phyloP scores from a whole-genome alignment of 2,329 filamentous ascomycete species.

The Neofusicoccum laricinum region DNA sequence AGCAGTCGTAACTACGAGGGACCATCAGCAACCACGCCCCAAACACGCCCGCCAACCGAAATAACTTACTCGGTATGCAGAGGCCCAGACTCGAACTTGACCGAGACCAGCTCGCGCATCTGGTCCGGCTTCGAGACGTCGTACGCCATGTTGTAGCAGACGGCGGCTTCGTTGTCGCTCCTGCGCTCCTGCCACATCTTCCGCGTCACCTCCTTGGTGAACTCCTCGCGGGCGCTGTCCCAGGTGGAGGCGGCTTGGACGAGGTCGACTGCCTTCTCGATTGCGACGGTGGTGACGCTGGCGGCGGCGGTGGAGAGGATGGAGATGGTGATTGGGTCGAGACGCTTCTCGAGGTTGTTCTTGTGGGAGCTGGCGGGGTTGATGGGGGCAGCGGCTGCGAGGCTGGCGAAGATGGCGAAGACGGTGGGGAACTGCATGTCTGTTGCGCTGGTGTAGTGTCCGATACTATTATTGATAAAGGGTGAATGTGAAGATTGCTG shows the following conservation, averaged over 20 bases:
- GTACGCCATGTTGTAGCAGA: conserved; percentile 2
- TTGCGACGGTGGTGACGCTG: neutral
- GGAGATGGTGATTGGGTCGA: neutral
- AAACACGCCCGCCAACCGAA: neutral
- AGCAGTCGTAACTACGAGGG: neutral
- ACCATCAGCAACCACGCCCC: neutral
- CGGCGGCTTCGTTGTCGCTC: neutral
- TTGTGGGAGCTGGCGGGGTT: neutral
- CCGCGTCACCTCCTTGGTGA: neutral
- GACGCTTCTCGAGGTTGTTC: neutral
- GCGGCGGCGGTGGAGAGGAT: neutral
- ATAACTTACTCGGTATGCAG: neutral
- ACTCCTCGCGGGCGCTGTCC: neutral
- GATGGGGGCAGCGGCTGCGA: neutral
- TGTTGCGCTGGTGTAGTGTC: too few relatives aligned
- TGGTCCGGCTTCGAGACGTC: neutral
- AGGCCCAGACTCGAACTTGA: neutral
- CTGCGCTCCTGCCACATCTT: neutral
- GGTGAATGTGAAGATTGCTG: neutral
- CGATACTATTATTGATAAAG: neutral
- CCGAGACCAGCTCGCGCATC: neutral
- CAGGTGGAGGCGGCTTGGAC: neutral
- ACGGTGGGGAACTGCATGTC: neutral
- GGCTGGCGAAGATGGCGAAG: neutral
- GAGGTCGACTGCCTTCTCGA: neutral